Percentiles rank a stretch among this genome's conserved stretches.
Evolutionary conservation across 129 eudicot species (phyloP).

Genomic region (Arctium minus): DNA sequence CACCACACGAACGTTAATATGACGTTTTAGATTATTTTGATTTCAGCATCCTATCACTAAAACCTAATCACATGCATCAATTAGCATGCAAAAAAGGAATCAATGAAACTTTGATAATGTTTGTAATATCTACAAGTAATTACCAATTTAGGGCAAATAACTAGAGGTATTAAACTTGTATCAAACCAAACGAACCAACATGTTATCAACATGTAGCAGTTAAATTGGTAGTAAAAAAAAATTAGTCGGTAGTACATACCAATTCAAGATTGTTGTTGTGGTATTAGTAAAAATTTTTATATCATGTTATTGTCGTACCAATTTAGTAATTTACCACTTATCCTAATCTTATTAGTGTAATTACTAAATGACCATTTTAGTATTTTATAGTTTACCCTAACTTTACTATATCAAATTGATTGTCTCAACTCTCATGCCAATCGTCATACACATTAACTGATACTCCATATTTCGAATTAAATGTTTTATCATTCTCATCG

Average conservation of each 20-base stretch:
- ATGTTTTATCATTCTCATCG: background rate
- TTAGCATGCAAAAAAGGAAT: background rate
- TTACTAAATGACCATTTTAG: background rate
- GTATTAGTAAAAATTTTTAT: background rate
- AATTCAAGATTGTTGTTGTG: background rate
- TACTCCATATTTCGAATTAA: background rate
- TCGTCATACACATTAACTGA: background rate
- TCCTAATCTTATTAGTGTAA: background rate
- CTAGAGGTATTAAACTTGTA: background rate
- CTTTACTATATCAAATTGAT: background rate
- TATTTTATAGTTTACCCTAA: background rate
- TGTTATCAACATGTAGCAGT: background rate
- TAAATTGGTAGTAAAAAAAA: background rate
- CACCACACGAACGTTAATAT: background rate
- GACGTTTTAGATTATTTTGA: background rate
- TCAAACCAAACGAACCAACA: background rate
- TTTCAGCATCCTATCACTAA: background rate
- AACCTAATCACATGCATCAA: background rate
- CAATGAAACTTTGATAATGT: background rate
- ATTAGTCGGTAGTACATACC: background rate
- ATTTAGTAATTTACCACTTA: background rate
- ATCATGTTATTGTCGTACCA: background rate
- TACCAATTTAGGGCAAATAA: background rate
- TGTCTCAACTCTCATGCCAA: background rate
- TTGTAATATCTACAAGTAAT: background rate